phyloP scores from a whole-genome alignment of 345 rosid genomes.

The Salix brachista region DNA sequence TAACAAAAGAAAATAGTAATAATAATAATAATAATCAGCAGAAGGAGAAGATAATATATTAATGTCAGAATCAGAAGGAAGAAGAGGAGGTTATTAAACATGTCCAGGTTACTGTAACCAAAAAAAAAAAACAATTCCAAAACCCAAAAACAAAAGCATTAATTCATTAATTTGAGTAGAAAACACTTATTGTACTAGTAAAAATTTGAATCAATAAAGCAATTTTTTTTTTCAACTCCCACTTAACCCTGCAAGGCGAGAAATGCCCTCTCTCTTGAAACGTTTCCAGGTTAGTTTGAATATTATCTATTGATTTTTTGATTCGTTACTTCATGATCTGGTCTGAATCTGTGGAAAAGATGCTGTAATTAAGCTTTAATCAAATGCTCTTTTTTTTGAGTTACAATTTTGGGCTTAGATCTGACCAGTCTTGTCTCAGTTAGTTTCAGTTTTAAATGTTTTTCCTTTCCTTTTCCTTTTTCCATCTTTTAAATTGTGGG shows the following conservation, averaged over 20 bases:
- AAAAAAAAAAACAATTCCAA: neutral
- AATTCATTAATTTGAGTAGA: neutral
- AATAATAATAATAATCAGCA: neutral
- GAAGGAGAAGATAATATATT: neutral
- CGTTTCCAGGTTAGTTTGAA: conserved; percentile 10
- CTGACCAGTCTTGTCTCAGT: conserved; percentile 3
- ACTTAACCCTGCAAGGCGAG: neutral
- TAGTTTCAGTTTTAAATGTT: neutral
- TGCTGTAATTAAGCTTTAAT: neutral
- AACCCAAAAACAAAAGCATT: neutral
- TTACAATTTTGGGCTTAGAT: conserved; percentile 5
- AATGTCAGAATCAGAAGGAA: neutral
- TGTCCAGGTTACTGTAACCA: conserved; percentile 19
- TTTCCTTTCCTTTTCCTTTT: neutral
- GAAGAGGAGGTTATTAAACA: conserved; percentile 9
- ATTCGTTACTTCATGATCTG: neutral
- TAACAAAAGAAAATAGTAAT: neutral
- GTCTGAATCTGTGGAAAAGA: neutral
- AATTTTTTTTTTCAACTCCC: neutral
- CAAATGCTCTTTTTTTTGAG: neutral
- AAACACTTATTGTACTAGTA: neutral
- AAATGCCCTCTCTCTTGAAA: neutral
- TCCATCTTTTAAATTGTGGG: neutral
- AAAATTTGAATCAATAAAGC: neutral
- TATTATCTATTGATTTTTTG: neutral